Evolutionary conservation across 2,329 filamentous ascomycete genomes (phyloP), one percentile per base, ranked within the genome.

Genomic region (Parastagonospora avenae): DNA sequence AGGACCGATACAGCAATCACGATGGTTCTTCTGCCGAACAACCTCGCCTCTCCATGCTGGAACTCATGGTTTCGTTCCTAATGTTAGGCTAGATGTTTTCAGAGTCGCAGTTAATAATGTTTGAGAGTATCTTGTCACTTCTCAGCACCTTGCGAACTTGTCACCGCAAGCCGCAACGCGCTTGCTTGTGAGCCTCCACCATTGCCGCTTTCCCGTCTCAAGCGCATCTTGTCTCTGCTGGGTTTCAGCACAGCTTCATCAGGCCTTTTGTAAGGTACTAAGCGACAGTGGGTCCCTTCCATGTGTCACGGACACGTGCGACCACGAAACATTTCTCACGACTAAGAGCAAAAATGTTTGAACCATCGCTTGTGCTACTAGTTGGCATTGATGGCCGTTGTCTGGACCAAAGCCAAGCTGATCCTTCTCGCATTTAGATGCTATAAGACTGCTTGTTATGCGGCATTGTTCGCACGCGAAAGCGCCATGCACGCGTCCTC

Each of bases 181-280:
- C 24, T 28, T 29, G 14, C 12, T 3, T 29, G 10, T n/a, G 9
- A 12, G 5, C 19, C 16, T 40, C 24, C n/a, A 7, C 38, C 16
- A 24, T 24, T 28, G 38, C 38, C 38, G 24, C 12, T 27, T 40
- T 40, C 38, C 38, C 36, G 52, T 62, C 60, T 59, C 57, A 59
- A 51, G 59, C 46, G 48, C 27, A 28, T 51, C 43, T 38, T 47
- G 60, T 61, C 57, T 59, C 55, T 55, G 38, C 19, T 50, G 39
- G 24, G 62, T 64, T 66, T 66, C 60, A 64, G 50, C 27, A 58
- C 33, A 35, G 50, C 52, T 54, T 57, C 57, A 48, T 46, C 37
- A 52, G 49, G 48, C 46, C 58, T 36, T 39, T 45, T 38, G 29
- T 31, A 49, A 50, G 46, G 41, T 49, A 52, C 42, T 42, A 42